Conservation (phyloP, 352 stramenopile genomes). For the Phytophthora foliorum region DNA sequence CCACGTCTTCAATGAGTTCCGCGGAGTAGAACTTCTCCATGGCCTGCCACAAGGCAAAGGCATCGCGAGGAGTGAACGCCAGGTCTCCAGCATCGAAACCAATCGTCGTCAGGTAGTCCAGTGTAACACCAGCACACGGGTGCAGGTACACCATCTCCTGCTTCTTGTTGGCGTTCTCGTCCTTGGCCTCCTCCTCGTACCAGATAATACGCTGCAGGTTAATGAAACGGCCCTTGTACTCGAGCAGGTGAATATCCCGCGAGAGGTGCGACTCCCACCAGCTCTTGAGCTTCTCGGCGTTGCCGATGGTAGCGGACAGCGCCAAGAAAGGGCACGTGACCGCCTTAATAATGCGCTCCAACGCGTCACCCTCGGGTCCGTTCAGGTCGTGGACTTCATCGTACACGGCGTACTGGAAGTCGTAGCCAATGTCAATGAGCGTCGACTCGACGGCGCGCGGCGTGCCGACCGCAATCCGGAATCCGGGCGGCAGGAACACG, state of each 20-base stretch:
- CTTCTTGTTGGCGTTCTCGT: conserved; percentile 49
- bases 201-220: conserved; percentile 98
- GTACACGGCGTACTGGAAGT: conserved; percentile 99
- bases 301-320: conserved; percentile 99
- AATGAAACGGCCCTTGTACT: conserved; percentile 98
- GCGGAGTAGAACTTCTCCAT: conserved; percentile 80
- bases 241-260: conserved; percentile 91
- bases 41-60: conserved; percentile 96
- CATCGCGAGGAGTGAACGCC: conserved; percentile 97
- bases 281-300: conserved; percentile 93
- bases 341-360: conserved; percentile 96
- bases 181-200: conserved; percentile 64
- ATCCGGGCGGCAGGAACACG: conserved; percentile 82
- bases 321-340: conserved; percentile 97
- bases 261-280: conserved; percentile 96
- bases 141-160: conserved; percentile 84
- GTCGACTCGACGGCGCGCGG: conserved; percentile 95
- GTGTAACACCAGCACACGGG: conserved; percentile 83
- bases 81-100: conserved; percentile 86
- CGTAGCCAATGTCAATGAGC: conserved; percentile 90
- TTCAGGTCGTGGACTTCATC: conserved; percentile 99
- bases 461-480: conserved; percentile 96
- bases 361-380: conserved; percentile 95
- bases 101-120: conserved; percentile 88
- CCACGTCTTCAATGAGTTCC: conserved; percentile 92